Percentiles rank a stretch among this genome's conserved stretches.
phyloP scores from a whole-genome alignment of 805 yeast genomes.

The Zygosaccharomyces lentus region DNA sequence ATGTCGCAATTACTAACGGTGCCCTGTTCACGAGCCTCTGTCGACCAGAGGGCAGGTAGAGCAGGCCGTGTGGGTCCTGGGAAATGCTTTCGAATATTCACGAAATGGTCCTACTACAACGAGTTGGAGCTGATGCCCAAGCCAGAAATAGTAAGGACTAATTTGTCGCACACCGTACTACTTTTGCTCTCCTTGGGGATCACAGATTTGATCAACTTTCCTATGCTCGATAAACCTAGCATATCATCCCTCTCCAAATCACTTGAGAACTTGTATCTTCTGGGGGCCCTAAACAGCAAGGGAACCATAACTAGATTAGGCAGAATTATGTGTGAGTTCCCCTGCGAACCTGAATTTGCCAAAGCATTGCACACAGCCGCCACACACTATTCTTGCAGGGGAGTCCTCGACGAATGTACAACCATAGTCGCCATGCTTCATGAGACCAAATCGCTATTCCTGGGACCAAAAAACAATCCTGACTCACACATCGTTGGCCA shows the following conservation, averaged over 20 bases:
- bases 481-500: slow-evolving; percentile 44
- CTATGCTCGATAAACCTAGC: slow-evolving; percentile 88
- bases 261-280: slow-evolving; percentile 72
- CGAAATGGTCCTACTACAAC: slow-evolving; percentile 62
- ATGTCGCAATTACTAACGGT: slow-evolving; percentile 83
- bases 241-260: slow-evolving; percentile 67
- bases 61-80: slow-evolving; percentile 99
- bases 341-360: slow-evolving; percentile 86
- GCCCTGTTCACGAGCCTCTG: slow-evolving; percentile 92
- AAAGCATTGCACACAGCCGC: slow-evolving; percentile 66
- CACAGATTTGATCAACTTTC: slow-evolving; percentile 74
- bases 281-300: slow-evolving; percentile 78
- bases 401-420: slow-evolving; percentile 58
- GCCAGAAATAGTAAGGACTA: slow-evolving; percentile 89
- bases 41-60: slow-evolving; percentile 95
- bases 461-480: slow-evolving; percentile 19
- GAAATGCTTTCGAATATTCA: slow-evolving; percentile 82
- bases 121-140: slow-evolving; percentile 77
- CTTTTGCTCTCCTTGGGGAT: slow-evolving; percentile 80
- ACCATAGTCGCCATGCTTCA: slow-evolving; percentile 80
- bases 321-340: slow-evolving; percentile 82
- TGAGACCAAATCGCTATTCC: slow-evolving; percentile 53
- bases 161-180: slow-evolving; percentile 70
- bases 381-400: slow-evolving; percentile 42
- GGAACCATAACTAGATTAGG: slow-evolving; percentile 81